Evolutionary conservation across 768 basidiomycete species (phyloP).

Genomic region (Chalciporus pseudorubinellus): DNA sequence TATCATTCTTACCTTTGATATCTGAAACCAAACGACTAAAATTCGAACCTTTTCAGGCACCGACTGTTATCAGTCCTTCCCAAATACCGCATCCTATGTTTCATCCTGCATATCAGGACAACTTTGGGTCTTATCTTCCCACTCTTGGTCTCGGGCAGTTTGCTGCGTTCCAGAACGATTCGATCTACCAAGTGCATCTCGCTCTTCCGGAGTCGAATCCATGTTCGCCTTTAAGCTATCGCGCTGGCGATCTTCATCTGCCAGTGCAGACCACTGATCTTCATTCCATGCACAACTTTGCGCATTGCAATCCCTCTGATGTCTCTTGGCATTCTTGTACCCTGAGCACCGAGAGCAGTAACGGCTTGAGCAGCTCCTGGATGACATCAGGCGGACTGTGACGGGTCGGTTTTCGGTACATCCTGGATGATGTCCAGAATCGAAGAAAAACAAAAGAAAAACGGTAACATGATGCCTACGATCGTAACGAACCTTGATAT

Average conservation of each 20-base stretch:
- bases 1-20: neutral
- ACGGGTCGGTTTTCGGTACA: neutral
- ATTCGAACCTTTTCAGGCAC: constrained; percentile 21
- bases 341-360: neutral
- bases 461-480: neutral
- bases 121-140: neutral
- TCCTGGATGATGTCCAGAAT: neutral
- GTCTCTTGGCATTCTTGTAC: neutral
- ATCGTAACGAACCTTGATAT: neutral
- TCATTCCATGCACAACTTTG: neutral
- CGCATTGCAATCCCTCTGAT: constrained; percentile 1
- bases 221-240: neutral
- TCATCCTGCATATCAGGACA: neutral
- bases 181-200: neutral
- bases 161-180: neutral
- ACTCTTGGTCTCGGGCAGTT: constrained; percentile 3
- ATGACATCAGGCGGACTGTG: neutral
- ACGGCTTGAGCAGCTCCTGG: neutral
- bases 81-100: neutral
- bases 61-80: constrained; percentile 22
- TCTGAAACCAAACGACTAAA: constrained; percentile 3
- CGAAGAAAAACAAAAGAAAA: neutral
- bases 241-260: neutral
- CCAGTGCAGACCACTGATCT: neutral
- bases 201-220: neutral